Base-by-base conservation (phyloP, 805 yeast genomes). In the Metschnikowia reukaufii region DNA sequence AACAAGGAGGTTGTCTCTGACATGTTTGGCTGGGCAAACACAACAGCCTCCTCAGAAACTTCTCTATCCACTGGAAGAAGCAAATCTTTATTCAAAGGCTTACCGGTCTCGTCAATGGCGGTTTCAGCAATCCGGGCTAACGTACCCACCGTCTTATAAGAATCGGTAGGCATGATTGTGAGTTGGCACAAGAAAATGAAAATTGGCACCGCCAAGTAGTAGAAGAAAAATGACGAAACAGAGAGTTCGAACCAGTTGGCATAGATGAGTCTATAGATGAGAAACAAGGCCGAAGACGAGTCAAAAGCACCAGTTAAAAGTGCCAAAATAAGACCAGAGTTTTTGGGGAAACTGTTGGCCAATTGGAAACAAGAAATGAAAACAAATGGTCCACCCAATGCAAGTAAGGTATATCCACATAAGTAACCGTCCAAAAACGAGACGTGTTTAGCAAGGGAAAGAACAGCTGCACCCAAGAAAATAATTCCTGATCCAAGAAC, bases 271-370 rank as follows among this genome's bases (percentile, higher is more conserved):
- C 96, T 72, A 69, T 90, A 92, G 9, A 79, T 56, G 56, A 89
- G 72, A 61, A 91, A 91, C 39, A 91, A 76, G 0, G 96, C 97
- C n/a, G 95, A 82, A 1, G 96, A 87, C 0, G 96, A 77, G 65
- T 92, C 97, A 61, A 91, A 90, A 0, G 96, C 90, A n/a, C 97
- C 97, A 0, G 97, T 88, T 42, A 91, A 68, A 15, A 88, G 66
- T 0, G 97, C 96, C 54, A 90, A 68, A 17, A 90, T 74, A 38
- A 87, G 76, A 0, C 97, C 97, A 4, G 96, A 85, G 57, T 79
- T 81, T 35, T 79, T 78, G 2, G 96, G 96, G 67, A 90, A 88
- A 21, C 87, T 78, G 62, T 90, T 91, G 6, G 97, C 87, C 62
- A 91, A 73, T 60, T 91, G 97, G 76, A 91, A 90, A 51, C 89